Evolutionary conservation across 1,139 yeast species (phyloP), one percentile per base, ranked within the genome.

Genomic region (Geotrichum australiense): DNA sequence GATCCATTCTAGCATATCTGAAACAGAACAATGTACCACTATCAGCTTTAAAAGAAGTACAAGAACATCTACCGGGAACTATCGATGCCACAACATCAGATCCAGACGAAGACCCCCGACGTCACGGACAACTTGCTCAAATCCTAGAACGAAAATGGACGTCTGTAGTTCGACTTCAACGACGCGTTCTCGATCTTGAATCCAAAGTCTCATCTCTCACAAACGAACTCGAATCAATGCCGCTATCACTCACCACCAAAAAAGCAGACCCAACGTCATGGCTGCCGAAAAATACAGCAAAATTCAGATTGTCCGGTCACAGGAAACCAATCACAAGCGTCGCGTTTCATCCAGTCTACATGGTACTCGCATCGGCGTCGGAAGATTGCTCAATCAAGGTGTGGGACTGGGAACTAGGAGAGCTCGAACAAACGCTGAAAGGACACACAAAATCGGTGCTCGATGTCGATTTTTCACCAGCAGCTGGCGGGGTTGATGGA

Each of bases 101-200:
- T 23, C 30, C 30, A 7, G 29, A 24, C 6, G 22, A 34, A 16
- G 30, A 24, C 22, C 37, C 20, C 5, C n/a, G 29, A 26, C 35
- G 30, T 7, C 30, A 26, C 30, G 37, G 20, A 4, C 29, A 24
- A 18, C 30, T 24, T 4, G 21, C 30, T 12, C 30, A 24, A 4
- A 11, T 81, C 39, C 66, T 89, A 33, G 93, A 84, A 53, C 83
- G 80, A 63, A 89, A 87, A 63, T 89, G 97, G 97, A 72, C 83
- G 1, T 80, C 94, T 0, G 93, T 89, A 4, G 69, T 85, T 26
- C 67, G 95, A 41, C 67, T 89, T 31, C 96, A 89, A 61, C 74
- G 80, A 49, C 74, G 76, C 54, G 79, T 87, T 37, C 65, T 81
- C 45, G 93, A 81, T 43, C 61, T 66, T 16, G 70, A 58, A 44